Conservation (phyloP, 2,329 filamentous ascomycete species). For the Trichocomaceae sp. region DNA sequence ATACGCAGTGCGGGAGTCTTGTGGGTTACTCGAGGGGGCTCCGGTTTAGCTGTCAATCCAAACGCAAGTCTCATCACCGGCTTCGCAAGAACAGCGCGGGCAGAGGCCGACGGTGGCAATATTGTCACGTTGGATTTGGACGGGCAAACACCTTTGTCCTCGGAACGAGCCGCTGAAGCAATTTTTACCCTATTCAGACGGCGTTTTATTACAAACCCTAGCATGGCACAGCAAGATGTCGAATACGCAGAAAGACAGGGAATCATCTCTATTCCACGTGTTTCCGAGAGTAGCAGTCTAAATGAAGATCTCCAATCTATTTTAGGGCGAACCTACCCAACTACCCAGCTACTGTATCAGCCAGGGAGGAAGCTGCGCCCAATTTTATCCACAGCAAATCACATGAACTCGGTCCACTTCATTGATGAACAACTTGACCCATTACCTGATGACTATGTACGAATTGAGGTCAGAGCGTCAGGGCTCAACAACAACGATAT, state of each 20-base stretch:
- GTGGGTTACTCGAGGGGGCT: background rate
- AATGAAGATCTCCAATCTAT: background rate
- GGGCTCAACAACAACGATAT: background rate
- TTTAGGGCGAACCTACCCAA: background rate
- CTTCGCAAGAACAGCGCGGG: slow-evolving; percentile 5
- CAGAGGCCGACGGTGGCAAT: slow-evolving; percentile 1
- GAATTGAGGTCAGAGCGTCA: background rate
- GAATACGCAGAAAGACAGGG: slow-evolving; percentile 1
- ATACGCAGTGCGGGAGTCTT: background rate
- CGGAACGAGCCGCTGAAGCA: background rate
- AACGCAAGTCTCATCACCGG: background rate
- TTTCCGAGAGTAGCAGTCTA: background rate
- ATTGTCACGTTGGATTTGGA: slow-evolving; percentile 23
- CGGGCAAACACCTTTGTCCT: background rate
- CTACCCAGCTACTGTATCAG: background rate
- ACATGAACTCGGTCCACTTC: slow-evolving; percentile 7
- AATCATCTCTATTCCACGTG: background rate
- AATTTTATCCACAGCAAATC: background rate
- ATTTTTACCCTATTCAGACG: background rate
- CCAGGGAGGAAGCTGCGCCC: background rate
- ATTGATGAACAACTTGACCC: background rate
- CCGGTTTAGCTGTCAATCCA: background rate
- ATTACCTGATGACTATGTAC: background rate
- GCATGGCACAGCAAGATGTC: background rate
- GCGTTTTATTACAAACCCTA: background rate